A percentile compares a stretch with the other conserved stretches of the same genome.
These are phyloP conservation scores for Kodamaea fukazawae DNA, from an alignment of 805 yeast species.

Conservation along the genomic window DNA sequence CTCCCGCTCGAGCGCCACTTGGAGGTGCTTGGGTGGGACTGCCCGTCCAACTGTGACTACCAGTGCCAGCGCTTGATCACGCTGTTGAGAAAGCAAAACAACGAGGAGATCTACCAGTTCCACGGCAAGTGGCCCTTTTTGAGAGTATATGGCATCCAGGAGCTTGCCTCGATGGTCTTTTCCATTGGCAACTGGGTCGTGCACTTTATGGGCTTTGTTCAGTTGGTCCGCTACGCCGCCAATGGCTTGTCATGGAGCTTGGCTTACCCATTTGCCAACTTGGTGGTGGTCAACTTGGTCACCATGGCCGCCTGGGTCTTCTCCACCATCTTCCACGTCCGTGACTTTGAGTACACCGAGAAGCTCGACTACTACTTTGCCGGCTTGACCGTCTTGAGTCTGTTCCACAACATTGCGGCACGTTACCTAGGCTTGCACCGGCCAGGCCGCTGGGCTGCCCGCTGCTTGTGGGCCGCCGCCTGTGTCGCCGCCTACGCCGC, in stretches of 20 bases:
- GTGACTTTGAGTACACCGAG: conserved; percentile 80
- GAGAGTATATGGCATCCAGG: conserved; percentile 79
- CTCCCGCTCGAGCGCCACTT: conserved; percentile 43
- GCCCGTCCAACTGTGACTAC: conserved; percentile 77
- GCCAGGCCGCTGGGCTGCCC: conserved; percentile 17
- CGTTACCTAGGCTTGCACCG: conserved; percentile 61
- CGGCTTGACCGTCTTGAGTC: conserved; percentile 79
- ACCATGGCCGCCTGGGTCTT: conserved; percentile 88
- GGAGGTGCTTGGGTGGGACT: conserved; percentile 41
- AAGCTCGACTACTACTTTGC: conserved; percentile 90
- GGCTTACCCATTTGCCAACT: conserved; percentile 24
- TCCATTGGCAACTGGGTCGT: conserved; percentile 49
- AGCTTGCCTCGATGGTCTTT: conserved; percentile 74
- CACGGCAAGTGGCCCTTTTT: conserved; percentile 98
- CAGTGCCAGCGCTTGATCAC: conserved; percentile 84
- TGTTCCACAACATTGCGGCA: conserved; percentile 65
- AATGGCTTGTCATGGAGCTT: background rate
- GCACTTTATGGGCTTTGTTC: conserved; percentile 19
- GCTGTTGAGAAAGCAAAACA: conserved; percentile 40
- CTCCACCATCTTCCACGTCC: conserved; percentile 81
- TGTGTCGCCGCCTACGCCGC: conserved; percentile 52
- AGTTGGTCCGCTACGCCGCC: conserved; percentile 11
- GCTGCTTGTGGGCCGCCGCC: conserved; percentile 34
- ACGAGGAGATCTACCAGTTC: conserved; percentile 71
- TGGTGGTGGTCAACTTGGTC: conserved; percentile 50